Evolutionary conservation across 1,284 basidiomycete genomes (phyloP), one percentile per base, ranked within the genome.

Genomic region (Quambalaria eucalypti): DNA sequence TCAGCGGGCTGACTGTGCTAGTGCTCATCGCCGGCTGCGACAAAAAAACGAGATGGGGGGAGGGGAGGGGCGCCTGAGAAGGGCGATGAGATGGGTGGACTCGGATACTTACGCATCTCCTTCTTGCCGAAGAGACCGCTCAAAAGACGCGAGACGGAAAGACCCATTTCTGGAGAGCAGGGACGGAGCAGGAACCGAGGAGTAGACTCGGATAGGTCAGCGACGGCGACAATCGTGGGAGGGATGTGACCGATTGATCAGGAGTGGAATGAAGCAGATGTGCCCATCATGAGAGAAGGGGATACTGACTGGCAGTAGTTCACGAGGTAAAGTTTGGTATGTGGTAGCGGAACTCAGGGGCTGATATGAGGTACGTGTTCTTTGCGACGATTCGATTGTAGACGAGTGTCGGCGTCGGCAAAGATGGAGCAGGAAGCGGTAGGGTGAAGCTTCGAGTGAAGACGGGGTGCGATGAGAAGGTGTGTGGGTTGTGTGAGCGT

Each of bases 101-200:
- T n/a, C 16, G 48, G 9, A 14, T 21, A 62, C 62, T 16, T 54
- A 65, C 93, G 90, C 92, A 98, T 97, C 81, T 98, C 95, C 83
- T 88, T 95, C 84, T 96, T 97, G 80, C 93, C 93, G 75, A 98
- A 92, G 78, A 99, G 83, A 78, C 83, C 84, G 60, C 84, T 82
- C 76, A 95, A 84, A 54, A 91, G 81, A 73, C 77, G 82, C 68
- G 89, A 92, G 26, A 74, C 60, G 2, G 59, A 62, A 33, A 71
- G 67, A 46, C 72, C 72, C 72, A 74, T 73, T 14, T 16, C 61
- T n/a, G 25, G 38, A n/a, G 25, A 42, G 48, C 48, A 28, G 40
- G 26, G 44, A 25, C 16, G 10, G 21, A 39, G 36, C 16, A 39
- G 36, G 36, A 39, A 12, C 4, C 16, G 4, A 21, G 36, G 36